Percentiles rank a stretch among this genome's conserved stretches.
Conservation (phyloP, 2,329 filamentous ascomycete genomes). For the Cladophialophora bantiana region DNA sequence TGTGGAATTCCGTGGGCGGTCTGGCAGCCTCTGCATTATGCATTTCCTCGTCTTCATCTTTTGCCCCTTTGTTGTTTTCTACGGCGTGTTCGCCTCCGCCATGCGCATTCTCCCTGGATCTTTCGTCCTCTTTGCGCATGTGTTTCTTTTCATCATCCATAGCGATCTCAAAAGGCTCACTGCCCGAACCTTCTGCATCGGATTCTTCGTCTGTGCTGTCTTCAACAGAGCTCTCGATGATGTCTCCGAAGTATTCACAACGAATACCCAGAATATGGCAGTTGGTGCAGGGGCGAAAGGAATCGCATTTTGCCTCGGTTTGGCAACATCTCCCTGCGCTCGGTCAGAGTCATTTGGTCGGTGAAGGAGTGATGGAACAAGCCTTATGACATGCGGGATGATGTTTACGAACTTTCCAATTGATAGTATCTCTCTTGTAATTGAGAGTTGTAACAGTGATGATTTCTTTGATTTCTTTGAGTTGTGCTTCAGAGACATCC, state of each 20-base stretch:
- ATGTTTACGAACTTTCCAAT: conserved; percentile 69
- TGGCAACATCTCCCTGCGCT: too few relatives aligned
- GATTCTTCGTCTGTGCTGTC: conserved; percentile 72
- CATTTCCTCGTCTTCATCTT: conserved; percentile 27
- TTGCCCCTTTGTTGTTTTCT: conserved; percentile 30
- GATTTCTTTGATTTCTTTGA: conserved; percentile 84
- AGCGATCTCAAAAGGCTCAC: conserved; percentile 42
- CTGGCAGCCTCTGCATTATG: conserved; percentile 11
- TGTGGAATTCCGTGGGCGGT: too few relatives aligned
- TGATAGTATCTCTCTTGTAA: conserved; percentile 72
- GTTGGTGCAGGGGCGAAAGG: too few relatives aligned
- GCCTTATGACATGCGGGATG: too few relatives aligned
- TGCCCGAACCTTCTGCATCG: conserved; percentile 52
- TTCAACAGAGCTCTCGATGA: conserved; percentile 60
- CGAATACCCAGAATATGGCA: too few relatives aligned
- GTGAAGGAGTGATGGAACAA: too few relatives aligned
- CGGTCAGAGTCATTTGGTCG: too few relatives aligned
- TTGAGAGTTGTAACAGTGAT: conserved; percentile 82
- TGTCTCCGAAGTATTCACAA: too few relatives aligned
- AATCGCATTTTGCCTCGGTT: too few relatives aligned
- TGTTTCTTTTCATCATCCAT: conserved; percentile 60
- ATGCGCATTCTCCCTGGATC: conserved; percentile 62
- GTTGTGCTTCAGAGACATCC: conserved; percentile 69
- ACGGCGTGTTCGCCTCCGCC: conserved; percentile 25
- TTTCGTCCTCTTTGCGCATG: conserved; percentile 27